Evolutionary conservation across 1,139 yeast species (phyloP), one percentile per base, ranked within the genome.

Genomic region (Lodderomyces beijingensis): DNA sequence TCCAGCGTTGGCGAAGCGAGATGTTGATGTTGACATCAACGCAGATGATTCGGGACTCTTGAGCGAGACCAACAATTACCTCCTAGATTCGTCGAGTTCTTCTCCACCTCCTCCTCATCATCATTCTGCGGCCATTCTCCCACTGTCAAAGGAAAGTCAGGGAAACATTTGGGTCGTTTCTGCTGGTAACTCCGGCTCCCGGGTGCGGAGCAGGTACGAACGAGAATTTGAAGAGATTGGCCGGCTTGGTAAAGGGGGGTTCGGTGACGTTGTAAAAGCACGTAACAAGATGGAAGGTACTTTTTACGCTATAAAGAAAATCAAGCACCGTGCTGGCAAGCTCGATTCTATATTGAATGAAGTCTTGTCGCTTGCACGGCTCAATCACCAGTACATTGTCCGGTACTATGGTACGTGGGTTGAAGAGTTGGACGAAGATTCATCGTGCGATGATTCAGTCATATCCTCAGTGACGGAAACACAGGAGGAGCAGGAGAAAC

Each of bases 331-430:
- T 3, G 82, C 85, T 21, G 79, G 82, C 42, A 83, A 86, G 42
- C 62, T 91, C 27, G 82, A 94, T 20, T 76, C 84, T 3, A 80
- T 91, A 35, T 62, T 93, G 35, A 86, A 87, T 42, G 98, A 93
- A 50, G 98, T 93, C 0, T 77, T 89, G 71, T 74, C 94, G 4
- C 70, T 93, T 45, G 95, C 97, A 0, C 69, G 98, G 41, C 65
- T 93, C 33, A 91, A 89, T 47, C 97, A 93, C 54, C 96, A 88
- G 51, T 88, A 87, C 54, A 96, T 93, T 30, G 98, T 93, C 2
- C 64, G 98, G 35, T 93, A 93, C 53, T 91, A 86, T 58, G 95
- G 96, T 2, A 95, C 97, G 0, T 93, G 98, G 99, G 75, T 91
- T 3, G 98, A 91, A 51, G 86, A 81, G 34, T 76, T 79, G 3